Base-by-base conservation (phyloP, 2,329 filamentous ascomycete genomes). In the Pseudocercospora cruenta region DNA sequence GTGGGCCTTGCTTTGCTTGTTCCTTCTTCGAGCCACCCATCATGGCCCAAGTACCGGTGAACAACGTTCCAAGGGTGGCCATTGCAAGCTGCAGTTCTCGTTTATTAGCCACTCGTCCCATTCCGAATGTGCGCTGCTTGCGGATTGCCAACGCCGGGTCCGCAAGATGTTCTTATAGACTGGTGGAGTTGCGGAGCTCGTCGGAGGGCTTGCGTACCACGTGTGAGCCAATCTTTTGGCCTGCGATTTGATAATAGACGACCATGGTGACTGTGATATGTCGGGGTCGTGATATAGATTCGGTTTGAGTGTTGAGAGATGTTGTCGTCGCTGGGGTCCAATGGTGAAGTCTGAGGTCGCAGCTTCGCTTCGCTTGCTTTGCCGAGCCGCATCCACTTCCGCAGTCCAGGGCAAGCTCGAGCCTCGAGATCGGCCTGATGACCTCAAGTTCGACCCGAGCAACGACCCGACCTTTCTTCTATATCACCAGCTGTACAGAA, bases 161-260 rank as follows among this genome's bases (percentile, higher is more conserved):
- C 33, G 33, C 33, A 62, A 22, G 33, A 16, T 22, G 26, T 36
- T 28, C 12, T 31, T 28, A 9, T 31, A 2, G 12, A 47, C 36
- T 60, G 60, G 53, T 61, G 62, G 57, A 58, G 63, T 24, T 47
- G 57, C 26, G 54, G 26, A 60, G 24, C 16, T 26, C 14, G 33
- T 49, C 24, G 49, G 47, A 36, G 58, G 36, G 54, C 63, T 53
- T 67, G 67, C 83, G 70, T 81, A 85, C 83, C 70, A 82, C 76
- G 78, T 85, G 83, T 68, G 83, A 84, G 78, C 83, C 83, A 75
- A 85, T 80, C 79, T 85, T 81, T 72, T 82, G 81, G 78, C 83
- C 83, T 70, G 79, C 73, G 72, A 85, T 78, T 64, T 80, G 78
- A 79, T 85, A 85, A 77, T 81, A 82, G 72, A 79, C 80, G 75